Percentiles rank a stretch among this genome's conserved stretches.
phyloP scores from a whole-genome alignment of 1,284 basidiomycete species.

The Sanghuangporus weigelae region DNA sequence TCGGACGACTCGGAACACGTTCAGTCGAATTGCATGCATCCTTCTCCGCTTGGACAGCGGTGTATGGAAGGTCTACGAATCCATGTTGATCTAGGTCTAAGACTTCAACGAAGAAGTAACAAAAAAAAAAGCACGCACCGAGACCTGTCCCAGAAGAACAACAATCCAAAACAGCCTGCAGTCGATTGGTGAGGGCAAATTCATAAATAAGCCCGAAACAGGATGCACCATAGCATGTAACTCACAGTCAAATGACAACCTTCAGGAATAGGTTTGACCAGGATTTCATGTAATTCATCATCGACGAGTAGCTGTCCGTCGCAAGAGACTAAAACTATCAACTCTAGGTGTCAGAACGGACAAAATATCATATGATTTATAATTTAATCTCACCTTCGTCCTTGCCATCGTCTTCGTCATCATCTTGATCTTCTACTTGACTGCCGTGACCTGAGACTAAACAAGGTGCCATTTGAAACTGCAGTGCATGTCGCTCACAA shows the following conservation, averaged over 20 bases:
- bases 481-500: background rate
- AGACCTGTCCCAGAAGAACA: constrained; percentile 19
- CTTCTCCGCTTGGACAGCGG: background rate
- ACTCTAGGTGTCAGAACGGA: background rate
- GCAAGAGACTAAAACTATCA: constrained; percentile 13
- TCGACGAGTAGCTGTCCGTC: constrained; percentile 19
- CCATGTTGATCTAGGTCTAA: background rate
- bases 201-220: background rate
- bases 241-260: constrained; percentile 19
- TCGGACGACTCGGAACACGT: background rate
- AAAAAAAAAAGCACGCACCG: background rate
- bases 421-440: constrained; percentile 19
- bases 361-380: background rate
- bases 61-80: constrained; percentile 6
- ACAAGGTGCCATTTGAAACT: background rate
- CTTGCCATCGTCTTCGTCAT: constrained; percentile 19
- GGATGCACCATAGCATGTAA: background rate
- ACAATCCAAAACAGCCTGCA: constrained; percentile 19
- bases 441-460: constrained; percentile 19
- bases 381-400: constrained; percentile 16
- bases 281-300: constrained; percentile 18
- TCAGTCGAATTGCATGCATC: background rate
- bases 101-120: background rate
- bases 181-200: background rate
- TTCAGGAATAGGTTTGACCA: constrained; percentile 19